Percentiles rank a stretch among this genome's conserved stretches.
These are phyloP conservation scores for Sporothrix mexicana DNA, from an alignment of 2,329 filamentous ascomycete species.

Conservation along the genomic window DNA sequence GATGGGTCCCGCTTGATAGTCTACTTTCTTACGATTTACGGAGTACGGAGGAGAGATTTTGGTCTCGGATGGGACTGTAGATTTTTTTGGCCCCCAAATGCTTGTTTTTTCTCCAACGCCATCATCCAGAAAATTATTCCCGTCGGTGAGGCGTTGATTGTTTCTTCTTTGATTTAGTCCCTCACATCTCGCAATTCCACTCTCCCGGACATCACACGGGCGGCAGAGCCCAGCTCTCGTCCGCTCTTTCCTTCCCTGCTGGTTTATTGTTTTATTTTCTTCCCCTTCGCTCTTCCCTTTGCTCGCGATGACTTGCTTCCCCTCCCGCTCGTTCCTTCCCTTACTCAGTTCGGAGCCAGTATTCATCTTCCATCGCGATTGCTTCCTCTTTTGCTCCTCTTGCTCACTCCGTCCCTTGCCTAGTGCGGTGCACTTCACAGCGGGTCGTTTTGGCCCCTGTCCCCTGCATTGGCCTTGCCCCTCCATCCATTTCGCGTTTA, in stretches of 20 bases:
- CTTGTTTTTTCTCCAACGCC: conserved; percentile 19
- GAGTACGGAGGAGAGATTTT: background rate
- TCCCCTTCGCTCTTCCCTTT: background rate
- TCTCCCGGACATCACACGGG: background rate
- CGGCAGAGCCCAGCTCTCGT: background rate
- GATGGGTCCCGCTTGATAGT: background rate
- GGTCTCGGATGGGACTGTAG: conserved; percentile 13
- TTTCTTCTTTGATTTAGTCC: background rate
- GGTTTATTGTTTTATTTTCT: too few species aligned
- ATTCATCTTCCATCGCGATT: background rate
- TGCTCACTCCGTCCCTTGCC: too few species aligned
- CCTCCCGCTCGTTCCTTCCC: background rate
- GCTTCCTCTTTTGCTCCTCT: background rate
- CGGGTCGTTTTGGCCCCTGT: background rate
- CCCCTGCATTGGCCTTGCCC: background rate
- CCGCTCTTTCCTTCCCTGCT: background rate
- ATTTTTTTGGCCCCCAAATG: conserved; percentile 32
- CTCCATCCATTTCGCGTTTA: background rate
- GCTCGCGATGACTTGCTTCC: background rate
- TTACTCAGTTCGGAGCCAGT: background rate
- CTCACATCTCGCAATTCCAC: too few species aligned
- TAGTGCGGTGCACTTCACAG: background rate
- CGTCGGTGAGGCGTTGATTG: background rate
- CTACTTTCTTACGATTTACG: background rate
- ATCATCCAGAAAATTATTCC: too few species aligned